Evolutionary conservation across 352 stramenopile genomes (phyloP).

Genomic region (Phytophthora macrochlamydospora): DNA sequence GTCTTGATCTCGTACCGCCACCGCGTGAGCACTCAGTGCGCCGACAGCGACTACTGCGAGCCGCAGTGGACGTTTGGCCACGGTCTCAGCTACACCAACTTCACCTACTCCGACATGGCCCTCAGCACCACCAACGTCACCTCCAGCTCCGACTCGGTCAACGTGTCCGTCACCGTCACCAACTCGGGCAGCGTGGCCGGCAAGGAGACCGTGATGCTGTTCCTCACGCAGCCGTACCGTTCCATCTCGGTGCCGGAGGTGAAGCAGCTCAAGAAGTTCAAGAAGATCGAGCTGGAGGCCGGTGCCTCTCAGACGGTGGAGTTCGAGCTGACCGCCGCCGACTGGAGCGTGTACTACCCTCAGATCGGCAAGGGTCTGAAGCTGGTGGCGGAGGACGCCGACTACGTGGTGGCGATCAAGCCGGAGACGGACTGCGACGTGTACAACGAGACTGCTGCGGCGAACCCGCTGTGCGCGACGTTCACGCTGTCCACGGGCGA

Average conservation of each 20-base stretch:
- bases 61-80: slow-evolving; percentile 58
- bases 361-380: slow-evolving; percentile 47
- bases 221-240: slow-evolving; percentile 26
- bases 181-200: slow-evolving; percentile 36
- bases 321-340: slow-evolving; percentile 22
- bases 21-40: slow-evolving; percentile 31
- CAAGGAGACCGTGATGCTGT: slow-evolving; percentile 50
- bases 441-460: slow-evolving; percentile 16
- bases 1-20: slow-evolving; percentile 17
- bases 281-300: slow-evolving; percentile 29
- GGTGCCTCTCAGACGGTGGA: slow-evolving; percentile 11
- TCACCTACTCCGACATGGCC: slow-evolving; percentile 45
- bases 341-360: slow-evolving; percentile 43
- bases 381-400: slow-evolving; percentile 30
- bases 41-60: slow-evolving; percentile 44
- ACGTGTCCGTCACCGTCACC: slow-evolving; percentile 21
- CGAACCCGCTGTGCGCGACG: slow-evolving; percentile 10
- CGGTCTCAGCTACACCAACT: slow-evolving; percentile 69
- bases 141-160: slow-evolving; percentile 30
- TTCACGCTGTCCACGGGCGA: slow-evolving; percentile 9
- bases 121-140: slow-evolving; percentile 34
- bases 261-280: slow-evolving; percentile 37
- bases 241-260: slow-evolving; percentile 26
- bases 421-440: slow-evolving; percentile 30
- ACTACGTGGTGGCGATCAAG: slow-evolving; percentile 43